Evolutionary conservation across 129 eudicot genomes (phyloP).

Genomic region (Tanacetum coccineum): DNA sequence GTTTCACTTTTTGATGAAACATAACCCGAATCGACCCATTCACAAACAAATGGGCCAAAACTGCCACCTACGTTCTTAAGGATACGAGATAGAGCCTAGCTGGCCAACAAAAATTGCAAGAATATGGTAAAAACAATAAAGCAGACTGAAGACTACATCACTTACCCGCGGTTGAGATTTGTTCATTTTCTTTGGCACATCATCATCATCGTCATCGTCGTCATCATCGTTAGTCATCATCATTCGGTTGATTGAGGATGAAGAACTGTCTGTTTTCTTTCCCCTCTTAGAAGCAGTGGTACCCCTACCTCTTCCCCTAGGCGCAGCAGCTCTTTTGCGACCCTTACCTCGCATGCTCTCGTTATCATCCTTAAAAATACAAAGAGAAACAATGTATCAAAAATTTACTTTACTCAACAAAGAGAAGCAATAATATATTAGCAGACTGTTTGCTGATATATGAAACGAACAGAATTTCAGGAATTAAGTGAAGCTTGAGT

Average conservation of each 20-base stretch:
- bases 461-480: not conserved
- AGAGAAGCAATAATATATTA: not conserved
- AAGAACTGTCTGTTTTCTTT: conserved; percentile 53
- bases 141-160: not conserved
- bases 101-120: not conserved
- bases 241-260: conserved; percentile 68
- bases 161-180: conserved; percentile 77
- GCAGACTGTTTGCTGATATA: not conserved
- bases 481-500: not conserved
- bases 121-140: not conserved
- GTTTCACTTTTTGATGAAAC: not conserved
- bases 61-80: not conserved
- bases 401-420: not conserved
- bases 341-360: conserved; percentile 57
- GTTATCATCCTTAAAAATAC: conserved; percentile 46
- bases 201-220: conserved; percentile 80
- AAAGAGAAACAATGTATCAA: not conserved
- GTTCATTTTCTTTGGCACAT: conserved; percentile 46
- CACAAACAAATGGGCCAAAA: not conserved
- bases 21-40: not conserved
- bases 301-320: conserved; percentile 91
- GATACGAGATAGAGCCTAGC: not conserved
- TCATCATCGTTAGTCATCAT: conserved; percentile 63
- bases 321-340: conserved; percentile 72
- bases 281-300: conserved; percentile 79